Percentiles rank a stretch among this genome's conserved stretches.
Evolutionary conservation across 2,329 filamentous ascomycete genomes (phyloP).

Genomic region (Sordariomycetes sp.): DNA sequence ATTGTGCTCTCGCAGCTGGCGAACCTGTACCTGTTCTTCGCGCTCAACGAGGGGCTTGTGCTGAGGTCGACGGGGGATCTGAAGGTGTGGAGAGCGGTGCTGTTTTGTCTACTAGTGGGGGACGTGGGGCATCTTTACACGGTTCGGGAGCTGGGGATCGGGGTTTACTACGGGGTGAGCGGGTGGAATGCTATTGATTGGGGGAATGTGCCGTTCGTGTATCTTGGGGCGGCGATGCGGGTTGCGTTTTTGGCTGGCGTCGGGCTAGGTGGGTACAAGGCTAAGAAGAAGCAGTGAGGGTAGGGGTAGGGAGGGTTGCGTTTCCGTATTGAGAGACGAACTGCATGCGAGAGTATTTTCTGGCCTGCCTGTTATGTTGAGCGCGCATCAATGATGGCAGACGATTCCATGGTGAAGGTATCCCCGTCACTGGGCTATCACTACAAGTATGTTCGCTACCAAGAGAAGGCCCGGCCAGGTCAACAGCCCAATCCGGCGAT

Average conservation of each 20-base stretch:
- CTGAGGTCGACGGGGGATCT: slow-evolving; percentile 58
- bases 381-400: not conserved
- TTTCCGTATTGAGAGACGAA: not conserved
- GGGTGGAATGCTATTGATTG: slow-evolving; percentile 58
- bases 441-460: too few relatives aligned
- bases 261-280: slow-evolving; percentile 25
- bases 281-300: not conserved
- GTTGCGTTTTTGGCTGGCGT: slow-evolving; percentile 48
- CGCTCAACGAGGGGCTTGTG: slow-evolving; percentile 66
- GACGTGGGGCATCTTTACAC: slow-evolving; percentile 68
- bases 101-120: slow-evolving; percentile 60
- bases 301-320: not conserved
- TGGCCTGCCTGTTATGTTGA: not conserved
- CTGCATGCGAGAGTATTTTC: not conserved
- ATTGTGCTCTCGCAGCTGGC: slow-evolving; percentile 65
- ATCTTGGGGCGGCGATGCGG: slow-evolving; percentile 50
- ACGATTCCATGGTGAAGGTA: not conserved
- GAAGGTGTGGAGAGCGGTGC: slow-evolving; percentile 57
- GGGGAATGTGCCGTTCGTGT: slow-evolving; percentile 63
- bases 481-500: too few relatives aligned
- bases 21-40: slow-evolving; percentile 69
- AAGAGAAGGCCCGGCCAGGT: too few relatives aligned
- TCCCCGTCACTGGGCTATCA: too few relatives aligned
- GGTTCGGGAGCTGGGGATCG: slow-evolving; percentile 44
- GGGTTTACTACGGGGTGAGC: slow-evolving; percentile 52